Conservation (phyloP, 495 filamentous ascomycete genomes). For the Trichocladium uniseriatum region DNA sequence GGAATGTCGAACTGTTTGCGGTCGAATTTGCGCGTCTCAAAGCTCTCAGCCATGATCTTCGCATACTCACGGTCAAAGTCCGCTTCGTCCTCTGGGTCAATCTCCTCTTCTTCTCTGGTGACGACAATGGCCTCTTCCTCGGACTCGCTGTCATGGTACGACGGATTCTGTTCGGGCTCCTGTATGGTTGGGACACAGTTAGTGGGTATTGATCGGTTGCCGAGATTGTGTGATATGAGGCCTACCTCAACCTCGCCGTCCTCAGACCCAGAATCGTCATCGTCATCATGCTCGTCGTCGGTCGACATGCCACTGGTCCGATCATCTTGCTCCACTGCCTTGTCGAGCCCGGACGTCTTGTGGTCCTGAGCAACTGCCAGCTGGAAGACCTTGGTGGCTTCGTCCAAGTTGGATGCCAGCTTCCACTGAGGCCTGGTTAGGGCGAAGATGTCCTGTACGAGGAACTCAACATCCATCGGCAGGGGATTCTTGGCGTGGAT, state of each 20-base stretch:
- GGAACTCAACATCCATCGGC: constrained; percentile 96
- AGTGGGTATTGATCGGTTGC: neutral
- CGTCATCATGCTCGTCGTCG: constrained; percentile 46
- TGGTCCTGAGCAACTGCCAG: constrained; percentile 83
- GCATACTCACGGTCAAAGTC: constrained; percentile 98
- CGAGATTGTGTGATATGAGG: neutral
- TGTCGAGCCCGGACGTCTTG: constrained; percentile 63
- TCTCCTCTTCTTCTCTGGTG: constrained; percentile 76
- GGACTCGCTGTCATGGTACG: constrained; percentile 47
- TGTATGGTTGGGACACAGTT: constrained; percentile 23
- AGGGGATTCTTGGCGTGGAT: constrained; percentile 84
- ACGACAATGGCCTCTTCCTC: constrained; percentile 87
- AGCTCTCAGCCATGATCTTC: constrained; percentile 96
- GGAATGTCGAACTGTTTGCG: constrained; percentile 95
- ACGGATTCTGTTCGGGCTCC: constrained; percentile 34
- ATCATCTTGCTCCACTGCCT: constrained; percentile 59
- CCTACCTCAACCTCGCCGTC: constrained; percentile 43
- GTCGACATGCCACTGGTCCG: constrained; percentile 53
- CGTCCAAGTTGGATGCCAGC: constrained; percentile 65
- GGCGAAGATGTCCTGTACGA: constrained; percentile 85
- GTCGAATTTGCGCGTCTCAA: constrained; percentile 89
- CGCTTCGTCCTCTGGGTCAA: constrained; percentile 88
- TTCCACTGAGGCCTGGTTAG: constrained; percentile 86
- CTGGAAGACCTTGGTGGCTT: constrained; percentile 76
- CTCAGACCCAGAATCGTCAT: constrained; percentile 34